Conservation (phyloP, 2,329 filamentous ascomycete species). For the Calonectria crousiana region DNA sequence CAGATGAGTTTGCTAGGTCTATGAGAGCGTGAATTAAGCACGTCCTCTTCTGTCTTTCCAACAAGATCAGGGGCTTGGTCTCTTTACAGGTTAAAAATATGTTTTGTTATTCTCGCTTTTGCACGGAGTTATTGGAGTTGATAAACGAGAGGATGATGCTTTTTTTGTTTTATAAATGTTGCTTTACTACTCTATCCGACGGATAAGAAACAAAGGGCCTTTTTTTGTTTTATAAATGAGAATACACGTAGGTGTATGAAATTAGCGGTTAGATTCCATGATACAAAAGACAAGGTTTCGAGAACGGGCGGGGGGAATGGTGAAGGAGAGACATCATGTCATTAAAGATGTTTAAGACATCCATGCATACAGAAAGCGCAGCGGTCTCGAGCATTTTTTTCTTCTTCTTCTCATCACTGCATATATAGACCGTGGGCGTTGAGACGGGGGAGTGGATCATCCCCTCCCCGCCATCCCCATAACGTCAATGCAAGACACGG, state of each 20-base stretch:
- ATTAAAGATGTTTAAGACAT: constrained; percentile 1
- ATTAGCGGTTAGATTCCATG: constrained; percentile 14
- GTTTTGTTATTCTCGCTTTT: constrained; percentile 7
- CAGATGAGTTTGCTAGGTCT: constrained; percentile 79
- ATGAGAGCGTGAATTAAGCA: constrained; percentile 25
- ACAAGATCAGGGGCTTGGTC: not conserved
- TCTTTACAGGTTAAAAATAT: not conserved
- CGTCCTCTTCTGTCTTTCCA: not conserved
- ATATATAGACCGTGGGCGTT: constrained; percentile 15
- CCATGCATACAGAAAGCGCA: constrained; percentile 7
- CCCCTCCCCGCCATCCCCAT: not conserved
- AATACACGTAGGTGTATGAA: constrained; percentile 13
- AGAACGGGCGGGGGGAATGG: not conserved
- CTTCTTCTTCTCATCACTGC: not conserved
- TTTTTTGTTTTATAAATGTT: not conserved
- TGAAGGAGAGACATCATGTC: constrained; percentile 5
- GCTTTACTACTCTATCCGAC: not conserved
- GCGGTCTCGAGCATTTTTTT: not conserved
- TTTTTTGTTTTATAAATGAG: not conserved
- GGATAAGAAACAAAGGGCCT: not conserved
- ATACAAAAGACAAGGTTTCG: constrained; percentile 9
- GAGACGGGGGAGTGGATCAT: not conserved
- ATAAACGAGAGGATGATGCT: constrained; percentile 16
- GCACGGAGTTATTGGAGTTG: constrained; percentile 41
- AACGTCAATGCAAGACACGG: constrained; percentile 17